These are phyloP conservation scores for Kalanchoe fedtschenkoi DNA, from an alignment of 164 flowering plant genomes.

Conservation along the genomic window DNA sequence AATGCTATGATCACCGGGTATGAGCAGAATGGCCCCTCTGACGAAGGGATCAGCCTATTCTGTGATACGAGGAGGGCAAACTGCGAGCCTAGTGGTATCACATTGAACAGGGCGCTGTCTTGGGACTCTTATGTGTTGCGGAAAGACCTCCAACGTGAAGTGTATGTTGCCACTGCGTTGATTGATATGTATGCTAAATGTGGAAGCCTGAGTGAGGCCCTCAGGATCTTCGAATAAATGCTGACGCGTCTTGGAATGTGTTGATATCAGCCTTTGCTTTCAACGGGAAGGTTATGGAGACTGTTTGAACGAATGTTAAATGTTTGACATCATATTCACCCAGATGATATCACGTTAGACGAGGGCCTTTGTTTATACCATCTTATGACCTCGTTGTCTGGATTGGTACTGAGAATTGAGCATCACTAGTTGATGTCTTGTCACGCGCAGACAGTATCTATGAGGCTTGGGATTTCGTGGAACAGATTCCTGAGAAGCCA, in stretches of 20 bases:
- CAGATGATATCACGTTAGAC: conserved; percentile 49
- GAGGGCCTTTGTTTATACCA: conserved; percentile 39
- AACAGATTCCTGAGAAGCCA: conserved; percentile 57
- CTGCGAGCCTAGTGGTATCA: conserved; percentile 26
- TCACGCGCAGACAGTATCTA: conserved; percentile 57
- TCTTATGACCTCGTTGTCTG: conserved; percentile 30
- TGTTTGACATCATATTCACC: conserved; percentile 19
- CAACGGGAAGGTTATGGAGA: conserved; percentile 37
- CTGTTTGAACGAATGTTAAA: conserved; percentile 34
- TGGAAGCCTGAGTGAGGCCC: conserved; percentile 35
- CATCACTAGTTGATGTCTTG: conserved; percentile 63
- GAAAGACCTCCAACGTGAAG: conserved; percentile 23
- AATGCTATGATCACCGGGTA: conserved; percentile 73
- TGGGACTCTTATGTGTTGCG: conserved; percentile 34
- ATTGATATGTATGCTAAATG: conserved; percentile 52
- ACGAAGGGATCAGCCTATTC: conserved; percentile 41
- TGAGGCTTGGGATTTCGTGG: conserved; percentile 56
- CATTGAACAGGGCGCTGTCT: conserved; percentile 35
- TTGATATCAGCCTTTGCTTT: conserved; percentile 58
- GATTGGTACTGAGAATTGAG: conserved; percentile 53
- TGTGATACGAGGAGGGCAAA: conserved; percentile 26
- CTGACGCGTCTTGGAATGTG: conserved; percentile 58
- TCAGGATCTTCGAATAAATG: conserved; percentile 37
- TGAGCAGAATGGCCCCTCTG: conserved; percentile 48
- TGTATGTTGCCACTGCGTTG: conserved; percentile 40